Evolutionary conservation across 108 stramenopile species (phyloP).

Genomic region (Craspedostauros australis): DNA sequence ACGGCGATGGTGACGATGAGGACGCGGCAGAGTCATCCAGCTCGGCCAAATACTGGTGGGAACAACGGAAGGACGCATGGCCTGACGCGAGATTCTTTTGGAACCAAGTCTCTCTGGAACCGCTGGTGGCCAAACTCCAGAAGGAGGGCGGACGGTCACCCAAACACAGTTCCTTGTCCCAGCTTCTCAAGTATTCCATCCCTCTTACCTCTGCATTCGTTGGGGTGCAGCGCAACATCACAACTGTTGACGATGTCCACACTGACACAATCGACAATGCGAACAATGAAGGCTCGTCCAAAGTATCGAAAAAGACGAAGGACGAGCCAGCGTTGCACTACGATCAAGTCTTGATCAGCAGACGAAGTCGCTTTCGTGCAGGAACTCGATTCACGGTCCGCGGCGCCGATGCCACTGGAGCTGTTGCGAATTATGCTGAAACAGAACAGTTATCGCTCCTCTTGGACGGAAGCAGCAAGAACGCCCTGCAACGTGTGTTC

Average conservation of each 20-base stretch:
- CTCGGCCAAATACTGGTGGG: neutral
- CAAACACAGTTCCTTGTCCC: neutral
- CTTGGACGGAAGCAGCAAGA: constrained; percentile 3
- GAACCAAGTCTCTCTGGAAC: constrained; percentile 77
- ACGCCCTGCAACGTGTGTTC: constrained; percentile 4
- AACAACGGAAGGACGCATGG: neutral
- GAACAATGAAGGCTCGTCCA: neutral
- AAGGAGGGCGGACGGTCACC: neutral
- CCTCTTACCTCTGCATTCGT: constrained; percentile 91
- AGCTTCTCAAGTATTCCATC: constrained; percentile 36
- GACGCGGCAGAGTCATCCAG: neutral
- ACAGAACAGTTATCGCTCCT: constrained; percentile 85
- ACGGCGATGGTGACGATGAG: constrained; percentile 1
- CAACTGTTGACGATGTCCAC: constrained; percentile 2
- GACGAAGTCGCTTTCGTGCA: constrained; percentile 83
- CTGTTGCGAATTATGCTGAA: constrained; percentile 93
- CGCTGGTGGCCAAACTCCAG: constrained; percentile 32
- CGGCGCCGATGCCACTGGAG: constrained; percentile 85
- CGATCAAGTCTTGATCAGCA: constrained; percentile 78
- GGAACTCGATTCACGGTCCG: constrained; percentile 92
- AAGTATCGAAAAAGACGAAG: neutral
- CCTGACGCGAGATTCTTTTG: constrained; percentile 92
- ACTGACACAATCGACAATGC: neutral
- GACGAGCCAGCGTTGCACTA: constrained; percentile 18
- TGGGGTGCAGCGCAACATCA: constrained; percentile 57